Evolutionary conservation across 768 basidiomycete species (phyloP).

Genomic region (Tylopilus felleus): DNA sequence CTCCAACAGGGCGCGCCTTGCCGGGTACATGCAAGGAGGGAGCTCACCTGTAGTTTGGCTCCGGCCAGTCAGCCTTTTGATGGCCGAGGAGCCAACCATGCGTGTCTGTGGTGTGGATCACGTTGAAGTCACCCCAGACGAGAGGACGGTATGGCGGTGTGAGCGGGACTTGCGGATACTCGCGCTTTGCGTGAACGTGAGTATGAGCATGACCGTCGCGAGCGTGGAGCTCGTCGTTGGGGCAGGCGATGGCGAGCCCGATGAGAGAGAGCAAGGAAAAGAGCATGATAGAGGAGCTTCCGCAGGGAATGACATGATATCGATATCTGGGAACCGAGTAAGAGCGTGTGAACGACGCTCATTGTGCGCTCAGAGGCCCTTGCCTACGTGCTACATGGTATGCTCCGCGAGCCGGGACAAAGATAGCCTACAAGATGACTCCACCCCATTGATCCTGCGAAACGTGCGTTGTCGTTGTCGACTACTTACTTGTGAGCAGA

Average conservation of each 20-base stretch:
- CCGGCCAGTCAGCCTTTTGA: conserved; percentile 67
- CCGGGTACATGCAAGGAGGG: not conserved
- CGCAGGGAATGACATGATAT: too few relatives aligned
- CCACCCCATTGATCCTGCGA: not conserved
- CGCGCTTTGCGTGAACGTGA: conserved; percentile 34
- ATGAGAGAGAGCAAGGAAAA: conserved; percentile 17
- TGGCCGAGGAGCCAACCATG: conserved; percentile 85
- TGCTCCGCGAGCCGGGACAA: not conserved
- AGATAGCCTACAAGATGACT: not conserved
- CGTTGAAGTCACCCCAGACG: conserved; percentile 87
- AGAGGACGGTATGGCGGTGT: conserved; percentile 63
- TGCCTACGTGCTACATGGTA: not conserved
- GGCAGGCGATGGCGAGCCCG: conserved; percentile 21
- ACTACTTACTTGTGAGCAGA: not conserved
- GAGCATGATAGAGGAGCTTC: conserved; percentile 11
- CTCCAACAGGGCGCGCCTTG: not conserved
- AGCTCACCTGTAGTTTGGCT: conserved; percentile 67
- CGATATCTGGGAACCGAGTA: too few relatives aligned
- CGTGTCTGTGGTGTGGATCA: conserved; percentile 83
- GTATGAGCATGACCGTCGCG: conserved; percentile 34
- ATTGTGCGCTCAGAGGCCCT: not conserved
- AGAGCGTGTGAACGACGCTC: not conserved
- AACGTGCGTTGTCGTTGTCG: not conserved
- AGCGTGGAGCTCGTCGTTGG: conserved; percentile 14
- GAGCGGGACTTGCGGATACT: conserved; percentile 40